Conservation (phyloP, 2,329 filamentous ascomycete genomes). For the Pyrenochaeta sp. region DNA sequence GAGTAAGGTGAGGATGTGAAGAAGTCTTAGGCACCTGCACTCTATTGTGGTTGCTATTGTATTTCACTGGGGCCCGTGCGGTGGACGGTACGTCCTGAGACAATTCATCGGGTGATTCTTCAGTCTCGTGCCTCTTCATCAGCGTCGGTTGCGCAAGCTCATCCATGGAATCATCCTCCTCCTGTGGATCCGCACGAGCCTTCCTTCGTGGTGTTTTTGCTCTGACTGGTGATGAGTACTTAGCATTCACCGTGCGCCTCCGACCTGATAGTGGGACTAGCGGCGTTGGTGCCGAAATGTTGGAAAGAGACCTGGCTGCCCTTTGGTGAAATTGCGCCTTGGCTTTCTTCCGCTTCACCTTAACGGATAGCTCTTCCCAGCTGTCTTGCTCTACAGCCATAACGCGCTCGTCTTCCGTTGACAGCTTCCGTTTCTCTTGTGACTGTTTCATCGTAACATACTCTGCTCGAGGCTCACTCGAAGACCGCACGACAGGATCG, state of each 20-base stretch:
- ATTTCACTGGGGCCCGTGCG: constrained; percentile 19
- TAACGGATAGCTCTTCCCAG: constrained; percentile 37
- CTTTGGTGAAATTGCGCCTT: constrained; percentile 33
- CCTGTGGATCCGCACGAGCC: constrained; percentile 18
- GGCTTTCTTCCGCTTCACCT: constrained; percentile 25
- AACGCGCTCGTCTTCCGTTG: constrained; percentile 19
- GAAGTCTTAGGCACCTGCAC: constrained; percentile 51
- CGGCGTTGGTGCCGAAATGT: constrained; percentile 37
- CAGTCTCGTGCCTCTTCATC: constrained; percentile 23
- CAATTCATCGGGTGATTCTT: constrained; percentile 45
- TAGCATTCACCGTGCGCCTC: constrained; percentile 26
- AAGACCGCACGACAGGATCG: constrained; percentile 37
- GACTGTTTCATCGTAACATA: constrained; percentile 57
- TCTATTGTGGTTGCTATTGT: constrained; percentile 27
- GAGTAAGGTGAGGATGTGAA: constrained; percentile 42
- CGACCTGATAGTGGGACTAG: constrained; percentile 18
- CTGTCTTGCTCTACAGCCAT: constrained; percentile 35
- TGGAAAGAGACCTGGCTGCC: constrained; percentile 33
- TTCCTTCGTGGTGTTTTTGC: constrained; percentile 4
- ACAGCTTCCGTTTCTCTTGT: constrained; percentile 49
- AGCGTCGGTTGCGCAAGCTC: constrained; percentile 24
- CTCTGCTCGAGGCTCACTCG: constrained; percentile 53
- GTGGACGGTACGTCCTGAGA: constrained; percentile 28
- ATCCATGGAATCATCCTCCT: constrained; percentile 33
- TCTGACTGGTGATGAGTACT: constrained; percentile 38